A percentile compares a stretch with the other conserved stretches of the same genome.
phyloP scores from a whole-genome alignment of 805 yeast species.

The Suhomyces sp. region DNA sequence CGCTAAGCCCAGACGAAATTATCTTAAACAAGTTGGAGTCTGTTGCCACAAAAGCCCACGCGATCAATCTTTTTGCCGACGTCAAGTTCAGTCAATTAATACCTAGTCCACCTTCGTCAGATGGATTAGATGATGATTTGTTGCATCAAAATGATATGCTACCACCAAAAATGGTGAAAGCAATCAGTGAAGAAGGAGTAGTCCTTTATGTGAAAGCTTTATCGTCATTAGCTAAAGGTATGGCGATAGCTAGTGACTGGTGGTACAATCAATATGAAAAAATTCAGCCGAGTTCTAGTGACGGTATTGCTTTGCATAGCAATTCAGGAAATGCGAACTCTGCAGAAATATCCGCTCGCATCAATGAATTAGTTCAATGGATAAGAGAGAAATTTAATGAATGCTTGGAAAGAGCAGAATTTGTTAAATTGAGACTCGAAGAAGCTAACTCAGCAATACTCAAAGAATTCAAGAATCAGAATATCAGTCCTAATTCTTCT shows the following conservation, averaged over 20 bases:
- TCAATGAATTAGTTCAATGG: conserved; percentile 85
- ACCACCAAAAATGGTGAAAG: conserved; percentile 55
- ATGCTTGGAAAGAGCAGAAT: conserved; percentile 84
- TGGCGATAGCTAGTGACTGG: conserved; percentile 85
- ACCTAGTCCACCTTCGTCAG: conserved; percentile 63
- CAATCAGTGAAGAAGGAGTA: conserved; percentile 81
- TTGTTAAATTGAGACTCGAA: conserved; percentile 54
- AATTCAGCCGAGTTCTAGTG: background rate
- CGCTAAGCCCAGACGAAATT: conserved; percentile 29
- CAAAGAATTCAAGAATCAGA: conserved; percentile 11
- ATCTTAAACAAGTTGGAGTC: conserved; percentile 56
- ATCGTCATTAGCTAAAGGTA: conserved; percentile 78
- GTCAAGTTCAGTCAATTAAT: conserved; percentile 83
- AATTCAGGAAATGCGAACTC: background rate
- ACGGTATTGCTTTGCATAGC: conserved; percentile 11
- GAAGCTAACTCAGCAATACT: conserved; percentile 43
- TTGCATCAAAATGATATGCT: conserved; percentile 42
- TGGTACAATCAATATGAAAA: conserved; percentile 55
- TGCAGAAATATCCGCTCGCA: conserved; percentile 28
- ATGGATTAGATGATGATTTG: conserved; percentile 35
- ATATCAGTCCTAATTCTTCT: conserved; percentile 1
- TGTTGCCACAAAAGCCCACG: conserved; percentile 86
- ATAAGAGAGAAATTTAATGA: conserved; percentile 86
- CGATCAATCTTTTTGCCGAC: conserved; percentile 83
- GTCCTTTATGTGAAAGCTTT: conserved; percentile 80